Percentiles rank a stretch among this genome's conserved stretches.
Conservation (phyloP, 305 asterid genomes). For the Fraxinus sp. region DNA sequence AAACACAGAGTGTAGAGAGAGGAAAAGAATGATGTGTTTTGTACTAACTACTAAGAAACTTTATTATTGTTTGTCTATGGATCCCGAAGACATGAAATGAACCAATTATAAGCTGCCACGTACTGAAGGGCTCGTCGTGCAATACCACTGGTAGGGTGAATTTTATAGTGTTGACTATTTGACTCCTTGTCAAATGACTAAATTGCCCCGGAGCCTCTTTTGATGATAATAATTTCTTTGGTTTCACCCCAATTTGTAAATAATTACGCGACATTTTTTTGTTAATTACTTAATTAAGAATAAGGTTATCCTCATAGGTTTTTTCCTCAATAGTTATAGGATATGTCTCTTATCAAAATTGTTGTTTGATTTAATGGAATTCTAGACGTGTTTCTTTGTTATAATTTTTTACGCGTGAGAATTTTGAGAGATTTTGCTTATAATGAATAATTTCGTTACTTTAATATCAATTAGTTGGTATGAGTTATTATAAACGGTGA, state of each 20-base stretch:
- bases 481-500: no score
- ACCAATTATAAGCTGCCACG: slow-evolving; percentile 40
- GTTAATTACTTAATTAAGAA: background rate
- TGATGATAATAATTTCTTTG: background rate
- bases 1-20: slow-evolving; percentile 42
- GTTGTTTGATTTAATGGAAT: background rate
- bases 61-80: slow-evolving; percentile 38
- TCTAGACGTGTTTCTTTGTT: background rate
- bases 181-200: slow-evolving; percentile 37
- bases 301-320: background rate
- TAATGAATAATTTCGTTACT: no score
- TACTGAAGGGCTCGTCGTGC: slow-evolving; percentile 23
- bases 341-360: background rate
- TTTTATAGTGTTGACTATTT: slow-evolving; percentile 44
- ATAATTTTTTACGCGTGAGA: no score
- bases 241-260: no score
- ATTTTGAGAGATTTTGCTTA: no score
- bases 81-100: slow-evolving; percentile 42
- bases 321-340: background rate
- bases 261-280: no score
- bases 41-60: background rate
- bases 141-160: slow-evolving; percentile 28
- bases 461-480: no score
- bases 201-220: slow-evolving; percentile 15
- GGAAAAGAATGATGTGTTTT: slow-evolving; percentile 28